Percentiles rank a stretch among this genome's conserved stretches.
phyloP scores from a whole-genome alignment of 176 grass and related monocot species.

The Oryza glumipatula region DNA sequence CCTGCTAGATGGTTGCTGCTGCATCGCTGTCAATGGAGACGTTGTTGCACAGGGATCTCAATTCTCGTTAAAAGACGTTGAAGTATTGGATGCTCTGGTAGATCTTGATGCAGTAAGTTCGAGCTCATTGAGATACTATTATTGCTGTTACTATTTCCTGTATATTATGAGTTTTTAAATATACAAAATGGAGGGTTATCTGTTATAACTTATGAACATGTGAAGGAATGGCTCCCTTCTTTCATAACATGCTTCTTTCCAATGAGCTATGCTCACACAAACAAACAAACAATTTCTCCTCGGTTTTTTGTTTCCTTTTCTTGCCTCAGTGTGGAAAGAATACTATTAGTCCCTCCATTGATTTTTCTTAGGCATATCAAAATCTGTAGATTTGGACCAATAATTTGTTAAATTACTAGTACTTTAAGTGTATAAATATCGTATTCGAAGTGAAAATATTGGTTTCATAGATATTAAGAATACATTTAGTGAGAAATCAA shows the following conservation, averaged over 20 bases:
- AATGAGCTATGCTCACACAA: neutral
- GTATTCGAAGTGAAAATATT: neutral
- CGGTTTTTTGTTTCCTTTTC: neutral
- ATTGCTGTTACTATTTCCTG: neutral
- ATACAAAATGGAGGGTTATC: neutral
- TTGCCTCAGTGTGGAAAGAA: neutral
- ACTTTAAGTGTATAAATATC: neutral
- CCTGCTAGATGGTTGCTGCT: slow-evolving; percentile 86
- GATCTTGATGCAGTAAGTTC: slow-evolving; percentile 91
- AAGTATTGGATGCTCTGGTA: slow-evolving; percentile 84
- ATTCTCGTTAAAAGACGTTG: slow-evolving; percentile 96
- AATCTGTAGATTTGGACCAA: neutral
- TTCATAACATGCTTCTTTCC: neutral
- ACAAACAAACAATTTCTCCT: neutral
- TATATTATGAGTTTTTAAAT: neutral
- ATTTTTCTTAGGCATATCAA: neutral
- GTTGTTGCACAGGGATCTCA: slow-evolving; percentile 95
- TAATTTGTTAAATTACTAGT: neutral
- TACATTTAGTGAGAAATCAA: neutral
- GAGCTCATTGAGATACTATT: slow-evolving; percentile 12
- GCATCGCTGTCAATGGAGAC: slow-evolving; percentile 88
- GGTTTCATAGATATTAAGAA: neutral
- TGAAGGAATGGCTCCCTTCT: neutral
- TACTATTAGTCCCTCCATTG: neutral
- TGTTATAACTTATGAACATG: neutral